Conservation (phyloP, 2,329 filamentous ascomycete species). For the Raffaelea deltoideospora region DNA sequence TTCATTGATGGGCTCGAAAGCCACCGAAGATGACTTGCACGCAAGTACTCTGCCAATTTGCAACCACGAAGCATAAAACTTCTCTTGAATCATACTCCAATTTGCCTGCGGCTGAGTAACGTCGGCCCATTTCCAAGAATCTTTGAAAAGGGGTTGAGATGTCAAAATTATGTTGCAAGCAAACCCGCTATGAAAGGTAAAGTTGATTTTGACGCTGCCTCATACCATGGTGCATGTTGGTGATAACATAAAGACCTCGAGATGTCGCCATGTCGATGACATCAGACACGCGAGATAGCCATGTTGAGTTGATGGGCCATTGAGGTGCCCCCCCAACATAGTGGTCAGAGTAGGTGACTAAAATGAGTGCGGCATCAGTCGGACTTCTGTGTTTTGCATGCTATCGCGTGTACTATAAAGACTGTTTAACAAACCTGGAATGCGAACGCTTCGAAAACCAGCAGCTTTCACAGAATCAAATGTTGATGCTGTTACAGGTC, state of each 20-base stretch:
- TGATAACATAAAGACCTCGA: slow-evolving; percentile 33
- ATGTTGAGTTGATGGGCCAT: slow-evolving; percentile 36
- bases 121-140: slow-evolving; percentile 44
- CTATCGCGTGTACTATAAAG: background rate
- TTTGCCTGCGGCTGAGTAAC: slow-evolving; percentile 29
- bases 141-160: no score
- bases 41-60: slow-evolving; percentile 39
- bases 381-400: slow-evolving; percentile 1
- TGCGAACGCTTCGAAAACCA: slow-evolving; percentile 41
- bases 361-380: no score
- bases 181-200: no score
- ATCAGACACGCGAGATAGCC: slow-evolving; percentile 41
- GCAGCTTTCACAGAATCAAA: slow-evolving; percentile 35
- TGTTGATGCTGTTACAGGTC: slow-evolving; percentile 29
- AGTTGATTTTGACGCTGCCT: background rate
- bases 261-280: slow-evolving; percentile 40
- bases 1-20: slow-evolving; percentile 46
- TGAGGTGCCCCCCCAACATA: slow-evolving; percentile 32
- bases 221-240: slow-evolving; percentile 40
- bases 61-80: slow-evolving; percentile 39
- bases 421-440: slow-evolving; percentile 25
- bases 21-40: slow-evolving; percentile 36
- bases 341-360: slow-evolving; percentile 43
- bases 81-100: slow-evolving; percentile 35
- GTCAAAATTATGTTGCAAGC: no score